Conservation (phyloP, 2,329 filamentous ascomycete species). For the Verticillium zaregamsianum region DNA sequence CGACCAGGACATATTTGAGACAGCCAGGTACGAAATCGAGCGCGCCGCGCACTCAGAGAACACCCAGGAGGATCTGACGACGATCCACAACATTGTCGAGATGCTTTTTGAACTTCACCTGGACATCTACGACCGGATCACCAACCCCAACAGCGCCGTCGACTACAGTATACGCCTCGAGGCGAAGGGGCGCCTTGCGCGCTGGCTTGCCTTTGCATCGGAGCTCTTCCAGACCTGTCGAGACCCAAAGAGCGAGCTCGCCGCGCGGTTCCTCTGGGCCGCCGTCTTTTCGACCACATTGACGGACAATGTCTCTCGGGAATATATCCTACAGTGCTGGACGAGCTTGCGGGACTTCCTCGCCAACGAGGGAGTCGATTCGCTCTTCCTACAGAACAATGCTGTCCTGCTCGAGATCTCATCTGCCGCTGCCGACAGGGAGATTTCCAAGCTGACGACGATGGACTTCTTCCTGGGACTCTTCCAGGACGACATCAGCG, state of each 20-base stretch:
- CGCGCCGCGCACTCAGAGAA: not conserved
- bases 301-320: constrained; percentile 46
- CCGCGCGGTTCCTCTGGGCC: constrained; percentile 54
- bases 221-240: constrained; percentile 29
- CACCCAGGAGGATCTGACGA: constrained; percentile 1
- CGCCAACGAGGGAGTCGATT: constrained; percentile 30
- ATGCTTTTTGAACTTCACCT: constrained; percentile 61
- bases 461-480: constrained; percentile 94
- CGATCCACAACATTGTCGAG: constrained; percentile 35
- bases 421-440: constrained; percentile 75
- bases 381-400: constrained; percentile 74
- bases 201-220: constrained; percentile 49
- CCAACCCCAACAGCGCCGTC: constrained; percentile 51
- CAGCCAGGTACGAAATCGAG: constrained; percentile 37
- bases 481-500: constrained; percentile 76
- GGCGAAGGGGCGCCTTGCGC: constrained; percentile 43
- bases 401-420: constrained; percentile 85
- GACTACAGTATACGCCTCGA: constrained; percentile 43
- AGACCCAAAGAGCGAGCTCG: constrained; percentile 31
- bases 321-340: constrained; percentile 56
- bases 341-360: constrained; percentile 52
- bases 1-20: constrained; percentile 48
- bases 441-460: constrained; percentile 87
- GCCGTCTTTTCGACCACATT: constrained; percentile 50
- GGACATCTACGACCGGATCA: constrained; percentile 56